A percentile compares a stretch with the other conserved stretches of the same genome.
These are phyloP conservation scores for Hypsizygus ulmarius DNA, from an alignment of 1,284 basidiomycete genomes.

Conservation along the genomic window DNA sequence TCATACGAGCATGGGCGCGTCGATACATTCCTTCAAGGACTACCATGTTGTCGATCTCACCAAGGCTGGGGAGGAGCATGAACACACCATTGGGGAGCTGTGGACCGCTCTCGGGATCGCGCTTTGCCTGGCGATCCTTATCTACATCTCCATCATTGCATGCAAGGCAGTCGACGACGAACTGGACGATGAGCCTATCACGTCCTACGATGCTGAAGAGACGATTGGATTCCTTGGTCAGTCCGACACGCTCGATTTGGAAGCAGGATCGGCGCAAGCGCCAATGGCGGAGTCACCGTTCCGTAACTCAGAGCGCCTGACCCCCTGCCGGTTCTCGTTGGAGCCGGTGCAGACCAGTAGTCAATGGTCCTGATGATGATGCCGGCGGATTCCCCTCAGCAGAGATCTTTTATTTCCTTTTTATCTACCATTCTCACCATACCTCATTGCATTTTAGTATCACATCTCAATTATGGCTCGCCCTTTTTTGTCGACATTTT, in stretches of 20 bases:
- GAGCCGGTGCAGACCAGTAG: conserved; percentile 1
- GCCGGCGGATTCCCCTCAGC: neutral
- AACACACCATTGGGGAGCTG: conserved; percentile 54
- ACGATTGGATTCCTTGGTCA: conserved; percentile 41
- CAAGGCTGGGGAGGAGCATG: conserved; percentile 34
- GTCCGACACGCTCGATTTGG: conserved; percentile 27
- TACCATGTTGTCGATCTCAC: conserved; percentile 45
- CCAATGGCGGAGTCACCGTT: conserved; percentile 39
- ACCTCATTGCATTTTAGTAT: conserved; percentile 10
- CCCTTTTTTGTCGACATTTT: conserved; percentile 10
- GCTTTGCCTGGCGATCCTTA: conserved; percentile 72
- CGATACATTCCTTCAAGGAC: conserved; percentile 79
- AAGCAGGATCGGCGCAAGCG: conserved; percentile 27
- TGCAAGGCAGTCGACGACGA: conserved; percentile 80
- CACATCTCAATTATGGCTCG: conserved; percentile 8
- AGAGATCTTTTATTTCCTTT: neutral
- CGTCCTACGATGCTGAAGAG: conserved; percentile 44
- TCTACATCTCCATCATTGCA: conserved; percentile 79
- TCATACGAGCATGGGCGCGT: conserved; percentile 79
- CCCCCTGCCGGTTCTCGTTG: conserved; percentile 24
- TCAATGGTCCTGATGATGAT: neutral
- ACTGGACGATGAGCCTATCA: conserved; percentile 50
- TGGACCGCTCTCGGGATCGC: conserved; percentile 70
- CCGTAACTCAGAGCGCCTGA: conserved; percentile 27
- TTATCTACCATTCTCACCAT: conserved; percentile 4